These are phyloP conservation scores for Suillus lakei DNA, from an alignment of 768 basidiomycete species.

Conservation along the genomic window DNA sequence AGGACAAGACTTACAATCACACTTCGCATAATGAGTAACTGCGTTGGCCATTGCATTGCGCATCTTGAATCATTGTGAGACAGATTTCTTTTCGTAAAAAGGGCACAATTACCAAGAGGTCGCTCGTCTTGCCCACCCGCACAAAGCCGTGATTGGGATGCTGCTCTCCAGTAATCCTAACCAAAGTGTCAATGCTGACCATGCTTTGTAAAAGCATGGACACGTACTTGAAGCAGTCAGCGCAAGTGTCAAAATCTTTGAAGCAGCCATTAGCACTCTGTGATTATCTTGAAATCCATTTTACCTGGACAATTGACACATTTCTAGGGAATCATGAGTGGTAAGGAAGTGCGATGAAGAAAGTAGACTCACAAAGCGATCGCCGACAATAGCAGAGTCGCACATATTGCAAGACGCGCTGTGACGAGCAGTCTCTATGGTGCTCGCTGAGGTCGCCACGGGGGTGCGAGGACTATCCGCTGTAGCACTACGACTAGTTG, in stretches of 20 bases:
- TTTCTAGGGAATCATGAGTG: slow-evolving; percentile 56
- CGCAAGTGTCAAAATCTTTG: slow-evolving; percentile 78
- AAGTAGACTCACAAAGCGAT: slow-evolving; percentile 64
- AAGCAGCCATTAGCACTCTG: slow-evolving; percentile 11
- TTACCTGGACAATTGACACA: slow-evolving; percentile 68
- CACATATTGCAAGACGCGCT: slow-evolving; percentile 79
- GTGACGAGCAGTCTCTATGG: slow-evolving; percentile 49
- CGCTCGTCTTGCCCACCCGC: slow-evolving; percentile 54
- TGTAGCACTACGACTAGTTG: slow-evolving; percentile 9
- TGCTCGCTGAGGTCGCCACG: not conserved
- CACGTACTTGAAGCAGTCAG: slow-evolving; percentile 64
- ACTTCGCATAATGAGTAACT: slow-evolving; percentile 58
- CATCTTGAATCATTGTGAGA: slow-evolving; percentile 27
- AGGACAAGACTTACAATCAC: slow-evolving; percentile 47
- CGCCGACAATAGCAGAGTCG: slow-evolving; percentile 68
- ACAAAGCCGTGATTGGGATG: slow-evolving; percentile 82
- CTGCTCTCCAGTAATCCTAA: slow-evolving; percentile 68
- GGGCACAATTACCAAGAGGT: slow-evolving; percentile 58
- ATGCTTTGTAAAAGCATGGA: not conserved
- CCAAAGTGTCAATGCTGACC: slow-evolving; percentile 7
- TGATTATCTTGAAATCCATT: not conserved
- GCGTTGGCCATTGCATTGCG: slow-evolving; percentile 29
- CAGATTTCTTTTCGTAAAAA: not conserved
- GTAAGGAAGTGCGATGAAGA: slow-evolving; percentile 1
- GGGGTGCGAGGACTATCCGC: not conserved